Percentiles rank a stretch among this genome's conserved stretches.
These are phyloP conservation scores for Cyberlindnera saturnus DNA, from an alignment of 805 yeast species.

Conservation along the genomic window DNA sequence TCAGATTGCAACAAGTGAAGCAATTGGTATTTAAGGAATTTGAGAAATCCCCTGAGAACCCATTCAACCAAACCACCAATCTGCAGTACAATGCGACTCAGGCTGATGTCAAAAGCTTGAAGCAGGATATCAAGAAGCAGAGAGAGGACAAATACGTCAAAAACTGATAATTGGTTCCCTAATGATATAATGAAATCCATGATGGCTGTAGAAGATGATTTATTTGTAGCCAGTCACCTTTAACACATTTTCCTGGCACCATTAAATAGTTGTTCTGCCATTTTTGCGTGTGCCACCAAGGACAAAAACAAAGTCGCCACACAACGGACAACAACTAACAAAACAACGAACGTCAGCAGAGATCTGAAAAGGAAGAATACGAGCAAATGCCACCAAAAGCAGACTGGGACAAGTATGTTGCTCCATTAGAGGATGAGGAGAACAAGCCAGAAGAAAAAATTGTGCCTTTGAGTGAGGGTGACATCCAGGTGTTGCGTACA, in stretches of 20 bases:
- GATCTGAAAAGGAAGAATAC: not conserved
- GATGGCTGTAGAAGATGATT: not conserved
- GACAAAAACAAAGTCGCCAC: not conserved
- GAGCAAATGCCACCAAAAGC: slow-evolving; percentile 88
- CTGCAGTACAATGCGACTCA: slow-evolving; percentile 55
- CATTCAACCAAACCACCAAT: slow-evolving; percentile 68
- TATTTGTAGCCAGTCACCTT: no score
- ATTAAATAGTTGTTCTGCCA: no score
- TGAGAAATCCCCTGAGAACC: slow-evolving; percentile 74
- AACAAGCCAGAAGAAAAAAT: slow-evolving; percentile 59
- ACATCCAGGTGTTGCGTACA: slow-evolving; percentile 93
- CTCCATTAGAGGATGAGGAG: slow-evolving; percentile 66
- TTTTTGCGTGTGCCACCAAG: not conserved
- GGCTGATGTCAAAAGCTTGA: slow-evolving; percentile 41
- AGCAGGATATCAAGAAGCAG: slow-evolving; percentile 40
- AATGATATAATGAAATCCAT: not conserved
- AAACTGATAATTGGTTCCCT: not conserved
- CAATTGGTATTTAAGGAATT: slow-evolving; percentile 73
- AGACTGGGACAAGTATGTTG: slow-evolving; percentile 96
- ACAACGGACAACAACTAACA: not conserved
- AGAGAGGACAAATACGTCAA: slow-evolving; percentile 34
- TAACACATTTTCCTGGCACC: no score
- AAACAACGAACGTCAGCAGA: not conserved
- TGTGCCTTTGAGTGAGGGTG: slow-evolving; percentile 89
- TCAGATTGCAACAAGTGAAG: slow-evolving; percentile 73